Evolutionary conservation across 345 rosid genomes (phyloP).

Genomic region (Moricandia arvensis): DNA sequence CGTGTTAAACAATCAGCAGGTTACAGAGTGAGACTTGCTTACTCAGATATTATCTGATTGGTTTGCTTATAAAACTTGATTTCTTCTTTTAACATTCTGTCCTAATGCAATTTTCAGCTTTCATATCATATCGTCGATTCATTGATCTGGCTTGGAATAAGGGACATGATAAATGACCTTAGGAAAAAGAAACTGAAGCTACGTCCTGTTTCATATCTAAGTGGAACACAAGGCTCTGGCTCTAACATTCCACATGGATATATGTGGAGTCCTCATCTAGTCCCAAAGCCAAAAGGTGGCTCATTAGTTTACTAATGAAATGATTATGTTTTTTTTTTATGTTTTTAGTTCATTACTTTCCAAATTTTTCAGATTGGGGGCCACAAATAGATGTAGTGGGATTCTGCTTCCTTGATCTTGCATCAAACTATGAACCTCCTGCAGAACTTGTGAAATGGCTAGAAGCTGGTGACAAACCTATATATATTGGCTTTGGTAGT

Average conservation of each 20-base stretch:
- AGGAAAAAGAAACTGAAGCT: conserved; percentile 87
- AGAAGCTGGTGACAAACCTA: conserved; percentile 83
- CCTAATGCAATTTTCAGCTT: conserved; percentile 47
- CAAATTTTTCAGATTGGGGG: conserved; percentile 77
- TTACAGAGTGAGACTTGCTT: conserved; percentile 68
- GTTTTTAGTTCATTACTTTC: not conserved
- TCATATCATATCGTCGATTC: conserved; percentile 98
- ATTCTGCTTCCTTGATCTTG: conserved; percentile 97
- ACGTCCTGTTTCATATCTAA: conserved; percentile 94
- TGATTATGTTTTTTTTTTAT: not conserved
- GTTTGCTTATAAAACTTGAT: conserved; percentile 3
- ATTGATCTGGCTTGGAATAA: conserved; percentile 95
- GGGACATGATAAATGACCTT: conserved; percentile 91
- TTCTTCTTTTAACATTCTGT: not conserved
- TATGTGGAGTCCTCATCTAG: conserved; percentile 98
- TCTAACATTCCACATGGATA: conserved; percentile 88
- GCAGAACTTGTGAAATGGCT: conserved; percentile 82
- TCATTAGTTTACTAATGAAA: not conserved
- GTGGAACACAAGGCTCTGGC: conserved; percentile 93
- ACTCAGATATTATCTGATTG: conserved; percentile 3
- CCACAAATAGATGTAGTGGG: conserved; percentile 93
- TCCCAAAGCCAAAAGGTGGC: conserved; percentile 97
- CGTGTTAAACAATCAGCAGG: conserved; percentile 97
- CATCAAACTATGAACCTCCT: conserved; percentile 95
- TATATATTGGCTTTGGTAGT: conserved; percentile 97